A percentile compares a stretch with the other conserved stretches of the same genome.
phyloP scores from a whole-genome alignment of 306 rosid species.

The Rosa persica region DNA sequence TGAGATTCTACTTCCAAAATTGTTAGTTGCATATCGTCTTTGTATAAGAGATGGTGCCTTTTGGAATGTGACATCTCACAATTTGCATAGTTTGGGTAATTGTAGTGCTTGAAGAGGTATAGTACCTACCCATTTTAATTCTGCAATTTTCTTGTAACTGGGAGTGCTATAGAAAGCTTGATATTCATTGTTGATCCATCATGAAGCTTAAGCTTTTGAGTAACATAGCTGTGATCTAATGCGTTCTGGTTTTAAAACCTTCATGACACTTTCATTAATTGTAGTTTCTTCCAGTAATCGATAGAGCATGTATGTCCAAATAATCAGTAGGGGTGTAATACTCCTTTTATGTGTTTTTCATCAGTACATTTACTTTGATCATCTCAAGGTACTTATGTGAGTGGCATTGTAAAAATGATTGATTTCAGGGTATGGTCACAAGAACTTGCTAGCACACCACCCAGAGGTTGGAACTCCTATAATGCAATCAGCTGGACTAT shows the following conservation, averaged over 20 bases:
- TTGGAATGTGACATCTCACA: background rate
- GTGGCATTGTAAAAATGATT: background rate
- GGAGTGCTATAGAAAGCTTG: slow-evolving; percentile 3
- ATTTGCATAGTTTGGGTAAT: background rate
- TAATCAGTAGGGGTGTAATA: background rate
- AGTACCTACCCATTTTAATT: background rate
- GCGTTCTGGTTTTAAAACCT: background rate
- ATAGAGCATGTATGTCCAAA: background rate
- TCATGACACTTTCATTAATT: background rate
- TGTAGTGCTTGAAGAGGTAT: background rate
- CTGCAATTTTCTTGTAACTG: background rate
- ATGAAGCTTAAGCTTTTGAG: background rate
- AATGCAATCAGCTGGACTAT: slow-evolving; percentile 79
- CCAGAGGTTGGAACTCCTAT: slow-evolving; percentile 97
- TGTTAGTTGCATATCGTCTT: background rate
- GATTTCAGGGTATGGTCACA: slow-evolving; percentile 57
- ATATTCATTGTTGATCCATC: background rate
- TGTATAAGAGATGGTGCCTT: background rate
- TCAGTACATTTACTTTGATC: background rate
- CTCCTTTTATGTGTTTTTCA: background rate
- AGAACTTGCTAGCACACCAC: slow-evolving; percentile 63
- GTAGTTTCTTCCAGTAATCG: background rate
- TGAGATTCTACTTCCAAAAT: background rate
- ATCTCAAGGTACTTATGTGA: background rate
- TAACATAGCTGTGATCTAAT: background rate